These are phyloP conservation scores for Coprinopsis strossmayeri DNA, from an alignment of 768 basidiomycete species.

Conservation along the genomic window DNA sequence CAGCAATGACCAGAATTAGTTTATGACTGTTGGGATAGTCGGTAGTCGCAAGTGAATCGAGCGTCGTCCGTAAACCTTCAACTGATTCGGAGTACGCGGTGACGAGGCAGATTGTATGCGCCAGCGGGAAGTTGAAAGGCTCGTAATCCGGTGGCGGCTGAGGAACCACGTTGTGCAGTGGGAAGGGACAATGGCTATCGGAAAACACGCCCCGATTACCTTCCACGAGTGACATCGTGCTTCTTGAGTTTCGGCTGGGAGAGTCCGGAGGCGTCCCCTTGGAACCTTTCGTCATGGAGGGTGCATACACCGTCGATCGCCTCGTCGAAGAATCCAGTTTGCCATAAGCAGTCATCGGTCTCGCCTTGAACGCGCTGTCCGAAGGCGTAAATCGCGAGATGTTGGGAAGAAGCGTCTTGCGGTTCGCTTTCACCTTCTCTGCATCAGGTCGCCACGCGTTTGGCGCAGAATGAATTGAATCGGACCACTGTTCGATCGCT, in stretches of 20 bases:
- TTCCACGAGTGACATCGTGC: slow-evolving; percentile 73
- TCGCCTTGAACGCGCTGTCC: slow-evolving; percentile 50
- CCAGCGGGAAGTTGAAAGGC: slow-evolving; percentile 94
- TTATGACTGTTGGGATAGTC: slow-evolving; percentile 99
- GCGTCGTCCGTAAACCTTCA: slow-evolving; percentile 91
- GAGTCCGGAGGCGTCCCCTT: slow-evolving; percentile 70
- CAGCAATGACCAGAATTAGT: slow-evolving; percentile 89
- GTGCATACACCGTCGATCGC: slow-evolving; percentile 45
- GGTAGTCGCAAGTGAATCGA: slow-evolving; percentile 97
- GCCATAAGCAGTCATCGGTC: slow-evolving; percentile 62
- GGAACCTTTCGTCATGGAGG: slow-evolving; percentile 31
- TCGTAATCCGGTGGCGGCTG: slow-evolving; percentile 90
- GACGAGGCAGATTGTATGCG: slow-evolving; percentile 91
- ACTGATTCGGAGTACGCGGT: slow-evolving; percentile 98
- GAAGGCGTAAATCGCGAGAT: slow-evolving; percentile 71
- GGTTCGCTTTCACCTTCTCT: slow-evolving; percentile 53
- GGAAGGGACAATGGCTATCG: slow-evolving; percentile 87
- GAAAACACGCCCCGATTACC: slow-evolving; percentile 37
- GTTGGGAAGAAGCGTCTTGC: slow-evolving; percentile 60
- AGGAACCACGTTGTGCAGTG: slow-evolving; percentile 81
- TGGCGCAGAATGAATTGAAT: slow-evolving; percentile 94
- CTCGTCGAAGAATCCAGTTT: slow-evolving; percentile 64
- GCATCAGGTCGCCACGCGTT: slow-evolving; percentile 88
- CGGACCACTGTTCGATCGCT: slow-evolving; percentile 95
- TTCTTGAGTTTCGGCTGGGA: slow-evolving; percentile 68